Conservation (phyloP, 2,329 filamentous ascomycete species). For the Metarhizium guizhouense region DNA sequence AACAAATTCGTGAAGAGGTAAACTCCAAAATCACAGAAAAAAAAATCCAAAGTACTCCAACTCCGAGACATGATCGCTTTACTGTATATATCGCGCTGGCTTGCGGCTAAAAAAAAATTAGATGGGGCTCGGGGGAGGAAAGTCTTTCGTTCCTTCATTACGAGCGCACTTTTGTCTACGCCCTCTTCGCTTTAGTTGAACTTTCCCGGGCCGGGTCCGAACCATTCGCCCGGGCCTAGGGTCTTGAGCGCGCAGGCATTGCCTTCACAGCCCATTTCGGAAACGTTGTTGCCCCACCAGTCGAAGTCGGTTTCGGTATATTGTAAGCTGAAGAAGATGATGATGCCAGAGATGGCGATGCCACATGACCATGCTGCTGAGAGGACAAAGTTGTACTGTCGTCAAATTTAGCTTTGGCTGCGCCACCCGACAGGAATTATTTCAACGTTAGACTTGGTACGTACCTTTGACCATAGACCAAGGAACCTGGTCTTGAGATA, state of each 20-base stretch:
- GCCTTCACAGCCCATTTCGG: conserved; percentile 32
- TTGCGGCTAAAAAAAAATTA: neutral
- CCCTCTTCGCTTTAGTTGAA: conserved; percentile 20
- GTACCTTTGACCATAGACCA: conserved; percentile 42
- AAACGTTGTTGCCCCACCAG: conserved; percentile 41
- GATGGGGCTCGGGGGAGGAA: neutral
- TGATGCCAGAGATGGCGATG: conserved; percentile 40
- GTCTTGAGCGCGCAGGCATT: conserved; percentile 27
- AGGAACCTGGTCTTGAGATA: conserved; percentile 40
- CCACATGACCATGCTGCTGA: conserved; percentile 41
- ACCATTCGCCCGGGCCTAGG: conserved; percentile 26
- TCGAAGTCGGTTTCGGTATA: conserved; percentile 31
- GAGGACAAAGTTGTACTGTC: conserved; percentile 43
- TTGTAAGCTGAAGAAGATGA: conserved; percentile 45
- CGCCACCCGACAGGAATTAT: neutral
- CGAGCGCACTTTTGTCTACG: neutral
- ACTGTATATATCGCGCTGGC: neutral
- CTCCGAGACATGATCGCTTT: conserved; percentile 1
- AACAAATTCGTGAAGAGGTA: neutral
- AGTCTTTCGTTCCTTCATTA: conserved; percentile 8
- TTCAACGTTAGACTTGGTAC: conserved; percentile 1
- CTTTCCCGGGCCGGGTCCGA: conserved; percentile 29
- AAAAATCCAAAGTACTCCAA: neutral
- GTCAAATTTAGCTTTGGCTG: neutral
- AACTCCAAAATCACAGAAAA: neutral